These are phyloP conservation scores for Colletotrichum tanaceti DNA, from an alignment of 2,329 filamentous ascomycete genomes.

Conservation along the genomic window DNA sequence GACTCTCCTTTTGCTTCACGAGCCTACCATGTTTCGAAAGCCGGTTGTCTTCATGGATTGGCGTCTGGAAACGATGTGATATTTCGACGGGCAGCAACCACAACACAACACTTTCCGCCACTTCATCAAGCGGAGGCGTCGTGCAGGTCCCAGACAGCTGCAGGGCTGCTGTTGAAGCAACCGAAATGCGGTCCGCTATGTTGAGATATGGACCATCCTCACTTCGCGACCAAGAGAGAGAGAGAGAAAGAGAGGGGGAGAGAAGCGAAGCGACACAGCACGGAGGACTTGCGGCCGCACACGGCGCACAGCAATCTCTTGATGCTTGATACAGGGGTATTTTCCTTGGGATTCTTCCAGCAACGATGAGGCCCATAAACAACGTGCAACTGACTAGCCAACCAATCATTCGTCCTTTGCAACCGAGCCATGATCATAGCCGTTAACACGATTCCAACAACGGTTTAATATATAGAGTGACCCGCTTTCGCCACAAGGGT, in stretches of 20 bases:
- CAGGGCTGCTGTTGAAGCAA: constrained; percentile 11
- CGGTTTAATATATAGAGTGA: no score
- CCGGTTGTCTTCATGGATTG: background rate
- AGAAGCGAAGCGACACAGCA: constrained; percentile 17
- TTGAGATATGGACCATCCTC: constrained; percentile 12
- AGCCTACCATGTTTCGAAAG: no score
- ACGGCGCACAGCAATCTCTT: constrained; percentile 14
- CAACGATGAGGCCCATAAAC: background rate
- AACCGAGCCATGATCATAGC: no score
- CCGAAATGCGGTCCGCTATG: background rate
- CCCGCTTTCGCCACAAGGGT: background rate
- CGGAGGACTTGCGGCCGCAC: constrained; percentile 2
- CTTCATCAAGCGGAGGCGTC: background rate
- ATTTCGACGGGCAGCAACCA: background rate
- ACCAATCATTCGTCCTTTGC: background rate
- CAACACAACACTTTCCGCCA: background rate
- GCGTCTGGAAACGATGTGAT: constrained; percentile 7
- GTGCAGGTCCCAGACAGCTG: background rate
- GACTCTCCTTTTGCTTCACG: no score
- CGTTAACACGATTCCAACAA: background rate
- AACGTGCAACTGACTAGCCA: background rate
- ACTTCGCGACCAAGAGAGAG: background rate
- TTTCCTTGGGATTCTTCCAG: background rate
- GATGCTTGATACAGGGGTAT: background rate
- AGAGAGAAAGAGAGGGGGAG: background rate